Percentiles rank a stretch among this genome's conserved stretches.
These are phyloP conservation scores for Fusarium liriodendri DNA, from an alignment of 2,329 filamentous ascomycete species.

Conservation along the genomic window DNA sequence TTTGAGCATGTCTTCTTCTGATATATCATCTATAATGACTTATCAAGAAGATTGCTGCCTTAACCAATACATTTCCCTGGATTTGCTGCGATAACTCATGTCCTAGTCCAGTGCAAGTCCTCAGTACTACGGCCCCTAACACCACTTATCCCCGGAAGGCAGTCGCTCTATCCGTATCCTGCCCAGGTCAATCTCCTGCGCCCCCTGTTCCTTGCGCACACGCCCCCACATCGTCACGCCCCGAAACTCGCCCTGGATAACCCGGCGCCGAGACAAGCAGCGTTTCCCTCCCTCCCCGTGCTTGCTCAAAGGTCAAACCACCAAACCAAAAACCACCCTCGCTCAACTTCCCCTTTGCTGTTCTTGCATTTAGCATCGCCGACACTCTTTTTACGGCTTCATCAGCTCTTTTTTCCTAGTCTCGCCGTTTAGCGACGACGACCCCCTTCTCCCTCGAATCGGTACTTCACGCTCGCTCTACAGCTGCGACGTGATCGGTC, in stretches of 20 bases:
- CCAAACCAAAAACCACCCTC: constrained; percentile 41
- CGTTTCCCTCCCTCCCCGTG: constrained; percentile 39
- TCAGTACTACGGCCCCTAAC: not conserved
- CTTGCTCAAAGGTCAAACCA: constrained; percentile 35
- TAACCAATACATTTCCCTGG: not conserved
- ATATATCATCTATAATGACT: not conserved
- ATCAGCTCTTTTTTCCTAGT: constrained; percentile 21
- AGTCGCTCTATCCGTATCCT: constrained; percentile 24
- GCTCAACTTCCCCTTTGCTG: constrained; percentile 34
- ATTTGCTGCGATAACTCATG: not conserved
- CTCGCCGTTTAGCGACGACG: constrained; percentile 27
- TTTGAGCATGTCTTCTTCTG: not conserved
- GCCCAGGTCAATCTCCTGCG: constrained; percentile 24
- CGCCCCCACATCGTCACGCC: constrained; percentile 22
- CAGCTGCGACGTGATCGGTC: constrained; percentile 23
- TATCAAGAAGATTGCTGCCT: not conserved
- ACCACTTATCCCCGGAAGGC: not conserved
- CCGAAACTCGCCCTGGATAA: constrained; percentile 38
- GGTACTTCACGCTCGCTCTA: constrained; percentile 29
- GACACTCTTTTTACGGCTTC: constrained; percentile 43
- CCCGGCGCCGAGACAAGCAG: constrained; percentile 42
- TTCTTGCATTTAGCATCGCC: constrained; percentile 40
- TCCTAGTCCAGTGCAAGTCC: not conserved
- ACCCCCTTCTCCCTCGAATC: constrained; percentile 2
- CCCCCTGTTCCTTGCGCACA: constrained; percentile 29